phyloP scores from a whole-genome alignment of 1,284 basidiomycete species.

The Ceratorhiza oryzae-sativae region DNA sequence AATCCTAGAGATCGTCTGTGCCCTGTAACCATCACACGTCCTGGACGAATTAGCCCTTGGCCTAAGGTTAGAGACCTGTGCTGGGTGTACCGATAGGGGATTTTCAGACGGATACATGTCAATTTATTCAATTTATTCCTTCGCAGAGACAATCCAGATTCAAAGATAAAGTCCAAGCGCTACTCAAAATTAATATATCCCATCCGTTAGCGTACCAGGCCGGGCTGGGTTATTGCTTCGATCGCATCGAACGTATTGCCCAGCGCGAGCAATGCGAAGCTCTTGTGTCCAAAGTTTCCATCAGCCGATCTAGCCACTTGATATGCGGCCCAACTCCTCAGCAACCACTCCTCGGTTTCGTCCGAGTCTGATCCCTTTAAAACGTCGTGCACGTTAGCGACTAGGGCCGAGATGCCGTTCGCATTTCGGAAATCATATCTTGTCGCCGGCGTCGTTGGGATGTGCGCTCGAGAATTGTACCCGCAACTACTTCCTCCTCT shows the following conservation, averaged over 20 bases:
- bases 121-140: constrained; percentile 3
- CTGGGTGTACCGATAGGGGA: background rate
- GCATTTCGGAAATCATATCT: constrained; percentile 69
- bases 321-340: constrained; percentile 70
- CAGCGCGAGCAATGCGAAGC: constrained; percentile 72
- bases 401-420: constrained; percentile 56
- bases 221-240: constrained; percentile 23
- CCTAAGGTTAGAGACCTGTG: background rate
- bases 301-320: constrained; percentile 58
- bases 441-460: constrained; percentile 65
- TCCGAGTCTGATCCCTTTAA: constrained; percentile 41
- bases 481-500: constrained; percentile 76
- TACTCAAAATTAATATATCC: constrained; percentile 45
- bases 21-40: background rate
- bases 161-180: background rate
- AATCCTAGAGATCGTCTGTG: constrained; percentile 19
- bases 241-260: constrained; percentile 43
- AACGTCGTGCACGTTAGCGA: constrained; percentile 37
- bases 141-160: no score
- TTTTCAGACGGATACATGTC: background rate
- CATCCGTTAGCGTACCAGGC: constrained; percentile 15
- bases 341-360: constrained; percentile 56
- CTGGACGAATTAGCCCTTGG: background rate
- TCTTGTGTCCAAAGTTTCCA: constrained; percentile 63
- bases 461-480: constrained; percentile 70